Evolutionary conservation across 1,139 yeast species (phyloP).

Genomic region (Lodderomyces elongisporus): DNA sequence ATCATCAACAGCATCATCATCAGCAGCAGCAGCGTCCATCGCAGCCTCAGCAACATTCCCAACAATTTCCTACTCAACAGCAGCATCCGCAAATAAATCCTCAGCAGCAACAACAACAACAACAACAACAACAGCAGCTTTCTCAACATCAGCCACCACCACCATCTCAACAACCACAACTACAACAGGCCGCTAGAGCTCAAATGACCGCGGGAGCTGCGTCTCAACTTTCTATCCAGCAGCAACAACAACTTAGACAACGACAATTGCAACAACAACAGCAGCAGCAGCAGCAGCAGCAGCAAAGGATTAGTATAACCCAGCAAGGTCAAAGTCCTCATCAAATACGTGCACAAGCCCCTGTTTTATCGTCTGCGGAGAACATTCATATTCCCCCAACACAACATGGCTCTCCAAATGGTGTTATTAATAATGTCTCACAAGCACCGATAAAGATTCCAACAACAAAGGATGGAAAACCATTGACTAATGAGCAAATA

Average conservation of each 20-base stretch:
- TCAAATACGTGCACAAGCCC: constrained; percentile 2
- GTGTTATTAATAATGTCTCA: constrained; percentile 1
- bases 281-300: constrained; percentile 3
- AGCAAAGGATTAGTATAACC: background rate
- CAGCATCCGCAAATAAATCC: constrained; percentile 11
- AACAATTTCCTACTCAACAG: constrained; percentile 9
- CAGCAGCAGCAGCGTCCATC: constrained; percentile 11
- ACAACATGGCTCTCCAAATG: too few species aligned
- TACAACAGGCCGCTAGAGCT: too few species aligned
- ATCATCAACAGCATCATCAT: constrained; percentile 13
- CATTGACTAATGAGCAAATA: constrained; percentile 51
- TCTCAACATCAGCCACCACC: constrained; percentile 1
- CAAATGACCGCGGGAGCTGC: too few species aligned
- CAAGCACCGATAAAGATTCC: constrained; percentile 24
- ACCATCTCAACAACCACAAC: background rate
- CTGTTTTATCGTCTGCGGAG: background rate
- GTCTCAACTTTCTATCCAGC: constrained; percentile 1
- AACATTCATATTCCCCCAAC: background rate
- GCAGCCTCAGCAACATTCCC: constrained; percentile 13
- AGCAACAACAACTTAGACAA: constrained; percentile 4
- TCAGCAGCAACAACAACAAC: constrained; percentile 13
- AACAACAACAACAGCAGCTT: constrained; percentile 1
- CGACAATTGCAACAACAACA: constrained; percentile 3
- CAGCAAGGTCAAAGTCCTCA: background rate
- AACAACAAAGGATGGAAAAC: constrained; percentile 49